Evolutionary conservation across 202 grass and related monocot species (phyloP).

Genomic region (Digitaria exilis): DNA sequence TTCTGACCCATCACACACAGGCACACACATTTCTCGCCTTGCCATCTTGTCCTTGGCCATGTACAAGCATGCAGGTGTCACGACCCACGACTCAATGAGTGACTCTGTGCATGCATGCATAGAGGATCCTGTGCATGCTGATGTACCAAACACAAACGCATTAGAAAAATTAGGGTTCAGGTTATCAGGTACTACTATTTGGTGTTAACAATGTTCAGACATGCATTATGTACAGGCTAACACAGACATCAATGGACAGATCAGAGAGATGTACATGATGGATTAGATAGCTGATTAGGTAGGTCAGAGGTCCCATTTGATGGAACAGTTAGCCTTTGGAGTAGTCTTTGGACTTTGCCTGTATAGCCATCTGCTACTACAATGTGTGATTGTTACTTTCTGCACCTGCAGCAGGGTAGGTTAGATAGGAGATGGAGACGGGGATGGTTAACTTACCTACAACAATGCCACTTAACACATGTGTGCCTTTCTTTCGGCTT

Average conservation of each 20-base stretch:
- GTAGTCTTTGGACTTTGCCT: constrained; percentile 27
- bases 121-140: background rate
- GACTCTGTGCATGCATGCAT: background rate
- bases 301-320: constrained; percentile 46
- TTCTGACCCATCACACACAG: background rate
- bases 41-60: background rate
- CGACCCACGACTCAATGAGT: background rate
- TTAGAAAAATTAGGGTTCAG: background rate
- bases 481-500: background rate
- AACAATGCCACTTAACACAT: background rate
- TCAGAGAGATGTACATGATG: background rate
- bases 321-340: constrained; percentile 34
- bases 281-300: constrained; percentile 43
- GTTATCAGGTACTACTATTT: background rate
- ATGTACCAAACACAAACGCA: background rate
- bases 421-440: constrained; percentile 44
- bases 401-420: constrained; percentile 28
- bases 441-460: constrained; percentile 32
- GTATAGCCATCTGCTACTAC: background rate
- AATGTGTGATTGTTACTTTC: constrained; percentile 5
- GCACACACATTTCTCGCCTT: background rate
- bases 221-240: constrained; percentile 11
- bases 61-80: background rate
- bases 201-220: background rate
- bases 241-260: background rate